These are phyloP conservation scores for Lentinula detonsa DNA, from an alignment of 768 basidiomycete species.

Conservation along the genomic window DNA sequence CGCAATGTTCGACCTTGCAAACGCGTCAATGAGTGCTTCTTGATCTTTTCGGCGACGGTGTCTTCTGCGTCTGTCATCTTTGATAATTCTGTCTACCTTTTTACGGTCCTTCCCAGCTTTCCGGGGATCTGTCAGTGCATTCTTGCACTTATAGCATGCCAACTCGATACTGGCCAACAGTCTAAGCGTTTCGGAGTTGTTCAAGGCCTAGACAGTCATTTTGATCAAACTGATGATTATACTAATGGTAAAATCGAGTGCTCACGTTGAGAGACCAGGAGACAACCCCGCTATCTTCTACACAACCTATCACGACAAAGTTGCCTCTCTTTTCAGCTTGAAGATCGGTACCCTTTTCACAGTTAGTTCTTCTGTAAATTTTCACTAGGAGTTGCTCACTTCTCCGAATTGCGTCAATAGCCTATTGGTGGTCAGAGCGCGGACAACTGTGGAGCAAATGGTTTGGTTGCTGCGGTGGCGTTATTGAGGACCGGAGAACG, in stretches of 20 bases:
- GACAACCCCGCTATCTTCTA: conserved; percentile 66
- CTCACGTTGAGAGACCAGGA: conserved; percentile 84
- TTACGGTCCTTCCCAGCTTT: conserved; percentile 58
- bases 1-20: conserved; percentile 49
- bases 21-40: conserved; percentile 76
- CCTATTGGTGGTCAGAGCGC: conserved; percentile 60
- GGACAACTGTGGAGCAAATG: conserved; percentile 41
- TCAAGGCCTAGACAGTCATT: conserved; percentile 51
- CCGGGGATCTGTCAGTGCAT: conserved; percentile 63
- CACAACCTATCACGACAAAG: conserved; percentile 78
- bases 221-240: not conserved
- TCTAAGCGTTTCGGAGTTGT: conserved; percentile 77
- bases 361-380: not conserved
- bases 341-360: conserved; percentile 51
- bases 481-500: conserved; percentile 19
- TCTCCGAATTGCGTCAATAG: conserved; percentile 66
- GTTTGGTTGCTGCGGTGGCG: conserved; percentile 6
- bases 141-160: conserved; percentile 73
- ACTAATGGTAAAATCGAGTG: conserved; percentile 7
- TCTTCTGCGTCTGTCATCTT: conserved; percentile 75
- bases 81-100: conserved; percentile 75
- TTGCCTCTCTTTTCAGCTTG: conserved; percentile 87
- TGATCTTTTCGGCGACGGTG: conserved; percentile 82
- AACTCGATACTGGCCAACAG: conserved; percentile 81
- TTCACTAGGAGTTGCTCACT: conserved; percentile 31